Base-by-base conservation (phyloP, 108 stramenopile genomes). In the Skeletonema potamos region DNA sequence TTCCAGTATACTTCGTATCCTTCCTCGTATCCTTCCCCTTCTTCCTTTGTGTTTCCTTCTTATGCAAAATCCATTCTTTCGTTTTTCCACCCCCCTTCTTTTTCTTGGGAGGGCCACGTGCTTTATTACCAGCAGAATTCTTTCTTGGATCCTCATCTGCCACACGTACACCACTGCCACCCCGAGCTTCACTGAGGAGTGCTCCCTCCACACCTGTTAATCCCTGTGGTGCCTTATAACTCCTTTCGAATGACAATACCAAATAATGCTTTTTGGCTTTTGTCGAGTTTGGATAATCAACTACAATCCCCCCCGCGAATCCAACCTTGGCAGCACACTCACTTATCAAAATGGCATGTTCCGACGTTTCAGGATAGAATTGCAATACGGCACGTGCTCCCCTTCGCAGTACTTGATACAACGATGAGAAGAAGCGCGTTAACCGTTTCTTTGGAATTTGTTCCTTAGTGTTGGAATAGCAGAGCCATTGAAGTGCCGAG, bases 261-360 rank as follows among this genome's bases (percentile, higher is more conserved):
- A 99, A 82, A 77, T 99, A 99, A 81, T 98, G 97, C 70, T 99
- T 99, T 86, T 99, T 99, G 11, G 99, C 99, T 76, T 99, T 99
- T 56, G 98, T 86, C 18, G 97, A 98, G 78, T 99, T 99, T 36
- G 99, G 99, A 84, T 98, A 99, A 77, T 99, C 99, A 2, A 99
- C 97, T 7, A 99, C 99, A 44, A 99, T 84, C 29, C 99, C 99
- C 8, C 99, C 99, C 7, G 97, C 92, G 79, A 98, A 98, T 22
- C 97, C 97, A 4, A 94, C 96, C 27, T 76, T 74, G 46, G 92
- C 89, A 20, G 98, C 98, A 70, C 92, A 92, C 68, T 97, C 90
- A 27, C 92, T 90, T 58, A 99, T 97, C 62, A 99, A 79, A 37
- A 97, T 87, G 32, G 97, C 97, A 79, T 99, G 98, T 70, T 97